phyloP scores from a whole-genome alignment of 2,329 filamentous ascomycete species.

The Aspergillus clavatus region DNA sequence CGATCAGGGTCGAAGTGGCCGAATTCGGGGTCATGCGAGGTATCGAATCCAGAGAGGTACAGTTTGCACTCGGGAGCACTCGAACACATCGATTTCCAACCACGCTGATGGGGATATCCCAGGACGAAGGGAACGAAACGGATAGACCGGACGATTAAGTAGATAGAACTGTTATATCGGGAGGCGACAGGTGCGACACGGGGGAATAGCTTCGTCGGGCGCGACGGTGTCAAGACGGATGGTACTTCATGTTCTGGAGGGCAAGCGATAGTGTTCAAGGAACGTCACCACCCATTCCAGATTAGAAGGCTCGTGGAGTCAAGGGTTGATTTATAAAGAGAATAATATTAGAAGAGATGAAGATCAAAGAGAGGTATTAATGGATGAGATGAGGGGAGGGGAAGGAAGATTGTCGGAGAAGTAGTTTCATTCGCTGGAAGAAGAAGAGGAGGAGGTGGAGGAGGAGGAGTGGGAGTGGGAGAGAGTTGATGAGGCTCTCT shows the following conservation, averaged over 20 bases:
- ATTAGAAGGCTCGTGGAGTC: conserved; percentile 9
- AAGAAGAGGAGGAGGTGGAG: too few relatives aligned
- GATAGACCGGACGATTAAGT: not conserved
- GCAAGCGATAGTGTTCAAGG: conserved; percentile 17
- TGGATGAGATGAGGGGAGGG: too few relatives aligned
- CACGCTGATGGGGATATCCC: too few relatives aligned
- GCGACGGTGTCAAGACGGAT: conserved; percentile 13
- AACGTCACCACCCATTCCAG: conserved; percentile 21
- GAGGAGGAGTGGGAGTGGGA: too few relatives aligned
- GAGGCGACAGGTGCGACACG: conserved; percentile 8
- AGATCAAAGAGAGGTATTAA: too few relatives aligned
- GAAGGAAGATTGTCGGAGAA: too few relatives aligned
- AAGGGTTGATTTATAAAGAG: not conserved
- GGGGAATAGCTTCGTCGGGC: conserved; percentile 18
- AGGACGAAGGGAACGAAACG: too few relatives aligned
- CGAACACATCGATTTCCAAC: conserved; percentile 2
- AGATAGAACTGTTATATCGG: not conserved
- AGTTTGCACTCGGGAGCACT: not conserved
- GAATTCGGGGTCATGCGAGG: not conserved
- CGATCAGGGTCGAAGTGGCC: conserved; percentile 1
- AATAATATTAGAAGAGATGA: too few relatives aligned
- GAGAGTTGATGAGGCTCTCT: too few relatives aligned
- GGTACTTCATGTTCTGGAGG: conserved; percentile 20
- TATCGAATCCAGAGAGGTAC: not conserved
- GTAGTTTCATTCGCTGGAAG: too few relatives aligned